A percentile compares a stretch with the other conserved stretches of the same genome.
These are phyloP conservation scores for Eucalyptus tenuipes DNA, from an alignment of 345 rosid genomes.

Conservation along the genomic window DNA sequence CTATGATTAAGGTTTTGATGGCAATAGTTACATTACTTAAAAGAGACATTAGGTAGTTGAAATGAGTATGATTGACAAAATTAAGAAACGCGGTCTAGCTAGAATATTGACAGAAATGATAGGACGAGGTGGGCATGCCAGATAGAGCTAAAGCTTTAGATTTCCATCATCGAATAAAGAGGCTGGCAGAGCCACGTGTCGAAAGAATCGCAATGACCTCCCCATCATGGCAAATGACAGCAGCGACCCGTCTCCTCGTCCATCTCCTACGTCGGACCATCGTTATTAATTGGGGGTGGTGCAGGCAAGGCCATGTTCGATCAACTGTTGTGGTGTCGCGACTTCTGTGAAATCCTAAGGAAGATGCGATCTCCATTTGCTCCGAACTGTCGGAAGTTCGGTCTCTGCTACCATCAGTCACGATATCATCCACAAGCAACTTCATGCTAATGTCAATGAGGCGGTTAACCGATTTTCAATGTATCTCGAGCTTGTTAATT, in stretches of 20 bases:
- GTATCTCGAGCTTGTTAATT: background rate
- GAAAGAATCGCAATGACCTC: background rate
- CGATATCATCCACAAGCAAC: background rate
- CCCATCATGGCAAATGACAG: background rate
- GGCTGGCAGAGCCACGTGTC: background rate
- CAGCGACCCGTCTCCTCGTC: background rate
- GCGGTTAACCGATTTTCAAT: background rate
- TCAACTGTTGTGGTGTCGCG: background rate
- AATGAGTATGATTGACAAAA: background rate
- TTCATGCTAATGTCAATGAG: background rate
- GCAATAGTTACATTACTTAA: background rate
- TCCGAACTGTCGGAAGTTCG: background rate
- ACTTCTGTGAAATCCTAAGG: background rate
- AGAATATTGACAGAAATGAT: background rate
- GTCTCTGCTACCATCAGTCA: background rate
- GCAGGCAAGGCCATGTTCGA: background rate
- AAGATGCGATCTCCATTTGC: background rate
- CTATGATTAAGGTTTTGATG: background rate
- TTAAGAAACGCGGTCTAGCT: background rate
- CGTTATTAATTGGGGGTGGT: background rate
- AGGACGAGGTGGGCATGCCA: background rate
- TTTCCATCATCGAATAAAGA: background rate
- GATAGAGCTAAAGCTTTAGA: background rate
- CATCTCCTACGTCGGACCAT: background rate
- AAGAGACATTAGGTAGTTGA: background rate